Evolutionary conservation across 2,329 filamentous ascomycete genomes (phyloP), one percentile per base, ranked within the genome.

Genomic region (Penicillium brasilianum): DNA sequence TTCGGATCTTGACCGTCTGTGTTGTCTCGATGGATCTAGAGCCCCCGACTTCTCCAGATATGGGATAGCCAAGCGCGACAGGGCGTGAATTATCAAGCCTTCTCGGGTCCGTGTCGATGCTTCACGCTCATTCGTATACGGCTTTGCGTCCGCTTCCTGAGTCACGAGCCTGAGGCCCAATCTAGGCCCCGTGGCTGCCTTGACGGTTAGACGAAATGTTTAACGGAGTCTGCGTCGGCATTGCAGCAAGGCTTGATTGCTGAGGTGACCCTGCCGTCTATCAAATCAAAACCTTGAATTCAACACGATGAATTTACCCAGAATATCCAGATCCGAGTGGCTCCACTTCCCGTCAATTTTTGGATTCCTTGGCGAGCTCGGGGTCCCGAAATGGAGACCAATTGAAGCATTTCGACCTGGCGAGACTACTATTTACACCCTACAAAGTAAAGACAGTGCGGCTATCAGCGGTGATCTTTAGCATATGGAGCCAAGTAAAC

Each of bases 261-360:
- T 46, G 5, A 25, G 43, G 14, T 16, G 30, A 10, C 11, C 4
- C 2, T 34, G 32, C 3, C n/a, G 14, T 48, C 25, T 16, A 48
- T 48, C 44, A 48, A 48, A 34, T 34, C 32, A 34, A 28, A 13
- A 48, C 44, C 25, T 48, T n/a, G 14, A n/a, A n/a, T 13, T 48
- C 22, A n/a, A n/a, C n/a, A 13, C 37, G 16, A 30, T 5, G 44
- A 30, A 48, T 48, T 48, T 48, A 39, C 13, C 36, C 49, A 51
- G 30, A 18, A 39, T 10, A 37, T 28, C 22, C 50, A 25, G 37
- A 54, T 34, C 52, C 52, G 52, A 43, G 16, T 28, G 36, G 52
- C 25, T 32, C 52, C 52, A 54, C 52, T 43, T 54, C 52, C 52
- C 52, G 52, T 37, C 51, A 11, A 14, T 37, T 43, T 54, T 44